phyloP scores from a whole-genome alignment of 192 early-diverging fungal genomes.

The Coemansia sp. region DNA sequence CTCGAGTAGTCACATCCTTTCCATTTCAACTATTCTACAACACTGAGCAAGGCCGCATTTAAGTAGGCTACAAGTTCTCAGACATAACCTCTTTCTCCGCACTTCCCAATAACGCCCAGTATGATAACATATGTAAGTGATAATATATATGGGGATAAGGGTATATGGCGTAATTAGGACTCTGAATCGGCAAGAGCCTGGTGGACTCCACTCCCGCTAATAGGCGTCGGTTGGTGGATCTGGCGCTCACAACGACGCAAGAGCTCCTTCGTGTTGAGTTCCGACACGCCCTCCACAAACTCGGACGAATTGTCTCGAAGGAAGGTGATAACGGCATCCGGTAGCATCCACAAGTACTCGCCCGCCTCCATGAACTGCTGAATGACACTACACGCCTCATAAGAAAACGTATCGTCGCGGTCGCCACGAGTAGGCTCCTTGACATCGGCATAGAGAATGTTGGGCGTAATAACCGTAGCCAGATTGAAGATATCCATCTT shows the following conservation, averaged over 20 bases:
- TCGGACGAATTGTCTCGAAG: slow-evolving; percentile 45
- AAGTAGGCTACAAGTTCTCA: too few relatives aligned
- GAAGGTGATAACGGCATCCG: slow-evolving; percentile 47
- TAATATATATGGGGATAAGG: neutral
- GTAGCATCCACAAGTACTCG: slow-evolving; percentile 66
- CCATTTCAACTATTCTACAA: too few relatives aligned
- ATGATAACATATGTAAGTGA: neutral
- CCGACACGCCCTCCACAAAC: slow-evolving; percentile 39
- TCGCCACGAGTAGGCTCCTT: slow-evolving; percentile 82
- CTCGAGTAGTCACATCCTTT: too few relatives aligned
- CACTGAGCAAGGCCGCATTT: too few relatives aligned
- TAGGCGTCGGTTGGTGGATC: slow-evolving; percentile 18
- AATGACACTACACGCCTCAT: slow-evolving; percentile 68
- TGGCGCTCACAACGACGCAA: slow-evolving; percentile 47
- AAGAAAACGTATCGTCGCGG: slow-evolving; percentile 63
- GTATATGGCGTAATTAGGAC: slow-evolving; percentile 3
- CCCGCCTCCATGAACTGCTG: slow-evolving; percentile 67
- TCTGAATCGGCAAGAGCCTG: slow-evolving; percentile 12
- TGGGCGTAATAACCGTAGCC: slow-evolving; percentile 93
- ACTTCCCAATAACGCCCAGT: too few relatives aligned
- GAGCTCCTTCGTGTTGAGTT: slow-evolving; percentile 56
- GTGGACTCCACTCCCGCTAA: slow-evolving; percentile 7
- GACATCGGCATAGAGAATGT: slow-evolving; percentile 82
- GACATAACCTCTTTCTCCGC: too few relatives aligned
- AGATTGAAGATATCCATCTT: slow-evolving; percentile 93